Conservation (phyloP, 495 filamentous ascomycete genomes). For the Haplographium delicatum region DNA sequence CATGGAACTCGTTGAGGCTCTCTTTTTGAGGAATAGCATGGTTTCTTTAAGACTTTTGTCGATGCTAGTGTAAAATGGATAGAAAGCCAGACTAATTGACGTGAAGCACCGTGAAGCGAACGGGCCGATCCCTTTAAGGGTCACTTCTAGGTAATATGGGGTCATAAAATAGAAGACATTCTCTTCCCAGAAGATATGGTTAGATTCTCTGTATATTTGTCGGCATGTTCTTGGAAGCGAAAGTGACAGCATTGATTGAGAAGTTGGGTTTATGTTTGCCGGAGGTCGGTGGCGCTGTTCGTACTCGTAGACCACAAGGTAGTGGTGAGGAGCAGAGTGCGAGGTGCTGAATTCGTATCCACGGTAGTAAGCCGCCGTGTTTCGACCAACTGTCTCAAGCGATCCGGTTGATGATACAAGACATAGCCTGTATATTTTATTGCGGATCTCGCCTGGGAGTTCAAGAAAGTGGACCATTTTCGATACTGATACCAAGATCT, state of each 20-base stretch:
- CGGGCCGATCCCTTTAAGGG: background rate
- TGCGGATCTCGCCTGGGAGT: slow-evolving; percentile 15
- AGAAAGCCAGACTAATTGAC: background rate
- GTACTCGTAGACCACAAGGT: background rate
- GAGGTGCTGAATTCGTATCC: background rate
- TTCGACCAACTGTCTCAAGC: background rate
- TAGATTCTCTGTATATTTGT: slow-evolving; percentile 4
- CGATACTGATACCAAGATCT: background rate
- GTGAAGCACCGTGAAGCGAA: background rate
- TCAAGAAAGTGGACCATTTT: slow-evolving; percentile 5
- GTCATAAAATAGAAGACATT: background rate
- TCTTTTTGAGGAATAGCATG: background rate
- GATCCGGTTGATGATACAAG: slow-evolving; percentile 11
- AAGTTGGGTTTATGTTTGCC: background rate
- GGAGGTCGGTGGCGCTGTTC: background rate
- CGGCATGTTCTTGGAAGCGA: slow-evolving; percentile 10
- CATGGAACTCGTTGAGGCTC: background rate
- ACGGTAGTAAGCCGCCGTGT: background rate
- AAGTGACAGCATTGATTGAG: background rate
- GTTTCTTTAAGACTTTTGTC: background rate
- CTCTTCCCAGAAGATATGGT: background rate
- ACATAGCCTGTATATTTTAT: slow-evolving; percentile 6
- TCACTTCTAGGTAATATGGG: background rate
- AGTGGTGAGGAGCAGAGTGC: slow-evolving; percentile 7
- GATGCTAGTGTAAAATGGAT: background rate